Evolutionary conservation across 441 rosid species (phyloP), one percentile per base, ranked within the genome.

Genomic region (Sinapis alba): DNA sequence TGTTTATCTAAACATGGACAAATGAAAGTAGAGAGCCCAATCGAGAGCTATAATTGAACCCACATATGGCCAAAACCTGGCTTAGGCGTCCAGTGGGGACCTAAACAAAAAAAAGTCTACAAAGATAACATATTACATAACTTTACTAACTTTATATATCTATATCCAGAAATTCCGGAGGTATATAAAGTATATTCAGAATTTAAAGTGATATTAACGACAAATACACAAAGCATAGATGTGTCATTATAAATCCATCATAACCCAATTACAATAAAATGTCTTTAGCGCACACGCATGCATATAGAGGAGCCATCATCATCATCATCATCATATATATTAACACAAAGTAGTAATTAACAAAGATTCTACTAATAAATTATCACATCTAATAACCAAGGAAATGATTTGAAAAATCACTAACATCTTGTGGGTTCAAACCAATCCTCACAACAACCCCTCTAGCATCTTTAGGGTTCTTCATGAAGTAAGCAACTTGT

Each of bases 401-500:
- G 38, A 88, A 87, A 73, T 81, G 66, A 62, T 41, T 73, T 3
- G 90, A 19, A 65, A 91, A 86, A 71, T 76, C 84, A 56, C 56
- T 57, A 0, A 80, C 47, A 28, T 71, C 59, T 36, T 65, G 80
- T 8, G 87, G 87, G 66, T 78, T 80, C 78, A 91, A 66, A 57
- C 93, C 90, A 66, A 91, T 80, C 82, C 89, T 86, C 54, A 81
- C 80, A 61, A 75, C 79, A 64, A 88, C 73, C 2, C 91, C 90
- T 16, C 67, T 77, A 8, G 32, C 56, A 76, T 84, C 91, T 3
- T 15, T 72, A 9, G 94, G 89, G 69, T 73, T 86, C 81, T 86
- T 90, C 86, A 86, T 88, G 71, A 88, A 81, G 78, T 84, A 89
- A 1, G 91, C 93, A 56, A 84, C 91, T 34, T 89, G 89, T 20